Conservation (phyloP, 2,329 filamentous ascomycete species). For the Exophiala sp. region DNA sequence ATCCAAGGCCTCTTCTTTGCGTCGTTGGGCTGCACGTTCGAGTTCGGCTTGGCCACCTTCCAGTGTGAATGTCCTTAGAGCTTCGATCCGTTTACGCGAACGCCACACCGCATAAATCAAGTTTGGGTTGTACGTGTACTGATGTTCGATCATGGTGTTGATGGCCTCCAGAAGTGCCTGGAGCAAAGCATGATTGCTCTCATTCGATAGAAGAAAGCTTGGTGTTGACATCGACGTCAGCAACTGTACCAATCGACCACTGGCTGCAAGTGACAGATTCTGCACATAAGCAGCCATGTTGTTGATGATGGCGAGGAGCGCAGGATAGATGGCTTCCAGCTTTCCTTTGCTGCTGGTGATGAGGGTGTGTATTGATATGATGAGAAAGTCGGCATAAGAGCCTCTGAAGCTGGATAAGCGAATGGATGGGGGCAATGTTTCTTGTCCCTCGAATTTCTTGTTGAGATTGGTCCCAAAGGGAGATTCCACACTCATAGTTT, state of each 20-base stretch:
- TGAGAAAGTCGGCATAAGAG: constrained; percentile 88
- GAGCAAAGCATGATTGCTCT: constrained; percentile 80
- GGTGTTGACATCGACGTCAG: constrained; percentile 92
- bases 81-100: constrained; percentile 79
- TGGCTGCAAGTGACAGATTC: constrained; percentile 68
- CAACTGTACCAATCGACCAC: constrained; percentile 79
- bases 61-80: constrained; percentile 79
- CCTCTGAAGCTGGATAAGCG: constrained; percentile 80
- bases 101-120: constrained; percentile 76
- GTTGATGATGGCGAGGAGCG: constrained; percentile 85
- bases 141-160: constrained; percentile 85
- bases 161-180: constrained; percentile 81
- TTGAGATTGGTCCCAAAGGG: constrained; percentile 89
- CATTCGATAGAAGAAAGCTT: constrained; percentile 86
- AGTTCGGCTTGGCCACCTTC: constrained; percentile 91
- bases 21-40: constrained; percentile 52
- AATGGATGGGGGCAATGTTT: constrained; percentile 78
- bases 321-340: constrained; percentile 86
- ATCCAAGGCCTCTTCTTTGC: constrained; percentile 52
- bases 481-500: constrained; percentile 89
- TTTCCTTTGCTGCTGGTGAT: constrained; percentile 90
- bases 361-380: constrained; percentile 89
- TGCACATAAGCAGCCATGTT: constrained; percentile 86
- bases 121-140: constrained; percentile 70
- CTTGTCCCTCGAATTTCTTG: constrained; percentile 81